These are phyloP conservation scores for Globisporangium camurandrum DNA, from an alignment of 352 stramenopile genomes.

Conservation along the genomic window DNA sequence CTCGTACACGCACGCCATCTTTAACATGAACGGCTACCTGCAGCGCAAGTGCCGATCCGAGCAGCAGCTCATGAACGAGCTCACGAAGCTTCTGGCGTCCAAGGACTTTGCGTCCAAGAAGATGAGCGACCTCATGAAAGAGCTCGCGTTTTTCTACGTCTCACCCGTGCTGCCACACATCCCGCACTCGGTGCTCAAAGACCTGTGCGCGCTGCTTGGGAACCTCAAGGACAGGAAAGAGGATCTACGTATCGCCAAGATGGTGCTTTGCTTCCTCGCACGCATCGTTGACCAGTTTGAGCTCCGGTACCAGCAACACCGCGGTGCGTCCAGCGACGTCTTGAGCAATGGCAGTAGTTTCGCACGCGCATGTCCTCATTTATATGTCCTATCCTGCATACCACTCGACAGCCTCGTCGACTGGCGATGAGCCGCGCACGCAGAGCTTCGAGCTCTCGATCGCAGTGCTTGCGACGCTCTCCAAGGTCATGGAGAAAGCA, in stretches of 20 bases:
- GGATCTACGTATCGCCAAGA: constrained; percentile 52
- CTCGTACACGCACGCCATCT: too few species aligned
- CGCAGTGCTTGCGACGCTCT: constrained; percentile 30
- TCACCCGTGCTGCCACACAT: constrained; percentile 34
- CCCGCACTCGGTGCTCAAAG: constrained; percentile 60
- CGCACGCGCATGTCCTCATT: too few species aligned
- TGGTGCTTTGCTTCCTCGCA: constrained; percentile 54
- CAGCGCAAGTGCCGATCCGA: constrained; percentile 65
- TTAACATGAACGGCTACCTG: constrained; percentile 74
- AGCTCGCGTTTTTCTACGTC: constrained; percentile 72
- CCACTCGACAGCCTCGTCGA: background rate
- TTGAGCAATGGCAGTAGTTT: background rate
- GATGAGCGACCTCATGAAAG: constrained; percentile 57
- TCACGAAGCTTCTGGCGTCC: constrained; percentile 44
- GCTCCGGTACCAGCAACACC: constrained; percentile 19
- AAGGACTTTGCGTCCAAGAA: constrained; percentile 67
- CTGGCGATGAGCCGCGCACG: constrained; percentile 14
- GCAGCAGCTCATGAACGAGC: constrained; percentile 80
- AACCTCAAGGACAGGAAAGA: constrained; percentile 81
- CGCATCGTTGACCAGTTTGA: constrained; percentile 63
- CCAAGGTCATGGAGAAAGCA: constrained; percentile 39
- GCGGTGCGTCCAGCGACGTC: background rate
- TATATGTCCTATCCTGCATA: too few species aligned
- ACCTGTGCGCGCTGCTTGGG: constrained; percentile 51
- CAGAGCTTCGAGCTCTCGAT: constrained; percentile 42